These are phyloP conservation scores for Alternaria consortialis DNA, from an alignment of 2,329 filamentous ascomycete genomes.

Conservation along the genomic window DNA sequence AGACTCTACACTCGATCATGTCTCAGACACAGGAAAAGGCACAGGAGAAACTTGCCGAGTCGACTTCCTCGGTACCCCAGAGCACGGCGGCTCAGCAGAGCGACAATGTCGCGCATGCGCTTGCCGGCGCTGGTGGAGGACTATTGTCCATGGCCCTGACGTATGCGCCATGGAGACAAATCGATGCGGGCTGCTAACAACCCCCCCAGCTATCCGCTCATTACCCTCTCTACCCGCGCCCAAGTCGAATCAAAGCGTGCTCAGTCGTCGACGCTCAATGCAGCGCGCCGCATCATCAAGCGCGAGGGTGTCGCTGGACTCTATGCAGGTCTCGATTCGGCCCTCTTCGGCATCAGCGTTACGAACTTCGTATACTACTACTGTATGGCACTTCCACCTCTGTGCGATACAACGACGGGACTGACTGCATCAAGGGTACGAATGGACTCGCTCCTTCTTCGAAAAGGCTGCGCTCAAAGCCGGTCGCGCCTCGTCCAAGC, in stretches of 20 bases:
- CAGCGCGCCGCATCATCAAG: slow-evolving; percentile 85
- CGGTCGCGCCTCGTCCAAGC: slow-evolving; percentile 78
- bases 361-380: slow-evolving; percentile 99
- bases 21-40: slow-evolving; percentile 42
- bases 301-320: slow-evolving; percentile 89
- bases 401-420: not conserved
- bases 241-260: slow-evolving; percentile 97
- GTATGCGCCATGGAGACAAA: slow-evolving; percentile 57
- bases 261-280: slow-evolving; percentile 82
- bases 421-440: slow-evolving; percentile 71
- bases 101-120: slow-evolving; percentile 95
- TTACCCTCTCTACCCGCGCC: slow-evolving; percentile 95
- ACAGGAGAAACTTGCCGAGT: slow-evolving; percentile 48
- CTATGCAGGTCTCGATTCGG: slow-evolving; percentile 92
- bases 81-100: slow-evolving; percentile 80
- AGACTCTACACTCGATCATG: slow-evolving; percentile 24
- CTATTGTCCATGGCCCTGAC: slow-evolving; percentile 96
- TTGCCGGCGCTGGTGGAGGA: slow-evolving; percentile 91
- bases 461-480: slow-evolving; percentile 76
- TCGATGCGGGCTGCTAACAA: slow-evolving; percentile 15
- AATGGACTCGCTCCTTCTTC: slow-evolving; percentile 92
- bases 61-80: slow-evolving; percentile 52
- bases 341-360: slow-evolving; percentile 95
- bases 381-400: slow-evolving; percentile 60
- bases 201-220: slow-evolving; percentile 80